These are phyloP conservation scores for Clathrospora elynae DNA, from an alignment of 2,329 filamentous ascomycete genomes.

Conservation along the genomic window DNA sequence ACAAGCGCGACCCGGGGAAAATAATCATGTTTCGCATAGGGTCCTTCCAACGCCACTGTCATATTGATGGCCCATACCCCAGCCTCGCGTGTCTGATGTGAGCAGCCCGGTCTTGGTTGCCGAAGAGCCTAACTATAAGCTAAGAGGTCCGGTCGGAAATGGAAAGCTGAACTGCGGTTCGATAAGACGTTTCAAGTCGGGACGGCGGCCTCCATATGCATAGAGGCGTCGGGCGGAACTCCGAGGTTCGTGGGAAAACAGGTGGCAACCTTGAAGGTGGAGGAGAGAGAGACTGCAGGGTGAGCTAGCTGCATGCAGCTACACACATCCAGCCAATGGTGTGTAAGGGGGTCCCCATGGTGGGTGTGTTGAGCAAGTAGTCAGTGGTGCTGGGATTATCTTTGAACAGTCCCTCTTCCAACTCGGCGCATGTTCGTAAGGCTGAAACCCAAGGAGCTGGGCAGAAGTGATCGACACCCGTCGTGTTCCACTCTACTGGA, in stretches of 20 bases:
- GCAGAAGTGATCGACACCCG: constrained; percentile 5
- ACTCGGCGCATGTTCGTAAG: neutral
- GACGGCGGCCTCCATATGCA: neutral
- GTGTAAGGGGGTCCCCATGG: neutral
- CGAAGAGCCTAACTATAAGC: constrained; percentile 4
- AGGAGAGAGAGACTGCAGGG: neutral
- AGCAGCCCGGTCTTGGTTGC: neutral
- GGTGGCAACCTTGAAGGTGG: neutral
- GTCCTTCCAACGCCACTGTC: neutral
- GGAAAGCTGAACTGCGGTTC: neutral
- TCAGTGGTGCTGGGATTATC: neutral
- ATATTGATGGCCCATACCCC: neutral
- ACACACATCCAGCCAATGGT: constrained; percentile 1
- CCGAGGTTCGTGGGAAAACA: neutral
- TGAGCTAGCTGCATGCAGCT: constrained; percentile 4
- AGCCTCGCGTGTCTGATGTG: neutral
- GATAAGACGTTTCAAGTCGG: constrained; percentile 1
- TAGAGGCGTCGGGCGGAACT: neutral
- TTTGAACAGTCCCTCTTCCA: neutral
- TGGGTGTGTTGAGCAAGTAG: neutral
- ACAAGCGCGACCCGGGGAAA: neutral
- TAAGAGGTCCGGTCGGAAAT: constrained; percentile 1
- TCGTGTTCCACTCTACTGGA: constrained; percentile 7
- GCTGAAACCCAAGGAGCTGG: constrained; percentile 6
- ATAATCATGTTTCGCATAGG: neutral